These are phyloP conservation scores for Syzygium syzygioides DNA, from an alignment of 441 rosid species.

Conservation along the genomic window DNA sequence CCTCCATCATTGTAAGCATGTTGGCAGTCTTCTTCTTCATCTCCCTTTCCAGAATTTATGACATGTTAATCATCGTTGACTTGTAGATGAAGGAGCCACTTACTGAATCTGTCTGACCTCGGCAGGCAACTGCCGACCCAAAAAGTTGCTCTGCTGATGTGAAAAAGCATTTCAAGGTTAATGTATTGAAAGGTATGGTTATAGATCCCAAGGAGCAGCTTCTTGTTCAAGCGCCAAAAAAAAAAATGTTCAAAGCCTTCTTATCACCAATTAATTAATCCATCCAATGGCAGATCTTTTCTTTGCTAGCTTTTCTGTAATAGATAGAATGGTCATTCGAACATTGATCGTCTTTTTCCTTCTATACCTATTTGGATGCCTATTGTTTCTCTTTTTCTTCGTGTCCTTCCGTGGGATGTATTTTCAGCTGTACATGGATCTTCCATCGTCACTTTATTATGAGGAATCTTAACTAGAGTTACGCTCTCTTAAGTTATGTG, in stretches of 20 bases:
- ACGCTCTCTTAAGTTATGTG: not conserved
- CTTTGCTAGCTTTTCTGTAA: not conserved
- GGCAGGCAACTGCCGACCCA: not conserved
- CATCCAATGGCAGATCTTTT: not conserved
- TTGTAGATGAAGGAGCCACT: not conserved
- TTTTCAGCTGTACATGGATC: not conserved
- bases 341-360: not conserved
- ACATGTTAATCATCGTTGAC: not conserved
- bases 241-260: not conserved
- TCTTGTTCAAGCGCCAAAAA: not conserved
- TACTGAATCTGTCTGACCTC: not conserved
- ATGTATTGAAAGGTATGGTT: not conserved
- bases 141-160: not conserved
- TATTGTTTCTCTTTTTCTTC: not conserved
- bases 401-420: not conserved
- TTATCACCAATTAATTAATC: not conserved
- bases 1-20: not conserved
- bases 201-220: not conserved
- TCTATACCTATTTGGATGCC: not conserved
- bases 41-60: not conserved
- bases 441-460: not conserved
- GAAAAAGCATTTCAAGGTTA: not conserved
- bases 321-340: not conserved
- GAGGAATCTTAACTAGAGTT: not conserved
- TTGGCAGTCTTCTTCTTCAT: not conserved